phyloP scores from a whole-genome alignment of 352 stramenopile genomes.

The Phytophthora lateralis region DNA sequence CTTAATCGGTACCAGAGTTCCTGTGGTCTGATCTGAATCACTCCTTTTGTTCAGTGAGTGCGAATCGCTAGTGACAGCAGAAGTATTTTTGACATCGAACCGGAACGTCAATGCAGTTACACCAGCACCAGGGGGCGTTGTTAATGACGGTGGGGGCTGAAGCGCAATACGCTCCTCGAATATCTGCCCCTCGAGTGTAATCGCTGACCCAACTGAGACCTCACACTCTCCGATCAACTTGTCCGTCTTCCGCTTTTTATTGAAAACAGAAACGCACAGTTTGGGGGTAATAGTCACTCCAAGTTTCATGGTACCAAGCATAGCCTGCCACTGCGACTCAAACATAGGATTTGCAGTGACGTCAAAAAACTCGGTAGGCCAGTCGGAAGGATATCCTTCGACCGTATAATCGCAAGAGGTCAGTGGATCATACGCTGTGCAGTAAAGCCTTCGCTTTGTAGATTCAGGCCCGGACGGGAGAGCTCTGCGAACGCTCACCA shows the following conservation, averaged over 20 bases:
- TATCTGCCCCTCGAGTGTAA: slow-evolving; percentile 73
- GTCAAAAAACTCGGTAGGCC: slow-evolving; percentile 75
- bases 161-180: slow-evolving; percentile 72
- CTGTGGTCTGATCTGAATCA: slow-evolving; percentile 3
- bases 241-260: slow-evolving; percentile 71
- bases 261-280: slow-evolving; percentile 71
- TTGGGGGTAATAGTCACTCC: slow-evolving; percentile 70
- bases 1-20: slow-evolving; percentile 25
- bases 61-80: neutral
- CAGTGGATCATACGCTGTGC: slow-evolving; percentile 83
- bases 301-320: slow-evolving; percentile 62
- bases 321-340: slow-evolving; percentile 55
- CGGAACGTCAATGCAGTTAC: slow-evolving; percentile 55
- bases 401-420: slow-evolving; percentile 82
- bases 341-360: slow-evolving; percentile 43
- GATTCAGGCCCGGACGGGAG: slow-evolving; percentile 34
- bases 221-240: slow-evolving; percentile 76
- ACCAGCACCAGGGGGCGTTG: slow-evolving; percentile 26
- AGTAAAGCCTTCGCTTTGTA: slow-evolving; percentile 57
- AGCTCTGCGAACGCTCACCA: slow-evolving; percentile 70
- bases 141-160: slow-evolving; percentile 35
- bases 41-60: neutral
- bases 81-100: slow-evolving; percentile 64
- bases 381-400: slow-evolving; percentile 64
- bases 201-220: slow-evolving; percentile 71